Evolutionary conservation across 2,329 filamentous ascomycete species (phyloP), one percentile per base, ranked within the genome.

Genomic region (Beauveria rudraprayagi): DNA sequence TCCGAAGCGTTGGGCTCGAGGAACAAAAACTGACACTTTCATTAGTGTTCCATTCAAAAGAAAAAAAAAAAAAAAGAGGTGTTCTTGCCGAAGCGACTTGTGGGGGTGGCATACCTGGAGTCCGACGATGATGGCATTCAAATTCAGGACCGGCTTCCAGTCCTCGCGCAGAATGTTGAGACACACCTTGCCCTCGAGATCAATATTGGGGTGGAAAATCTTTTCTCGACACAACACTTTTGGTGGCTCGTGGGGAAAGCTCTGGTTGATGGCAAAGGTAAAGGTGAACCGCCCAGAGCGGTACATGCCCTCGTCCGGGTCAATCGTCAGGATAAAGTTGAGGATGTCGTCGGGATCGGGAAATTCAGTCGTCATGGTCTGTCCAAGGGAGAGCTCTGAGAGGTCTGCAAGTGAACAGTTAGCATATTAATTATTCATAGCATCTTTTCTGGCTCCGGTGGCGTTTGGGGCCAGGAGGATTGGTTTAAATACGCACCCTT

Each of bases 161-260:
- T 99, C 94, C 78, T 99, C 94, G 64, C 94, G 82, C 70, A 99
- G 76, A 69, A 99, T 99, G 74, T 99, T 99, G 70, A 99, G 78
- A 79, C 94, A 99, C 65, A 99, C 92, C 72, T 99, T 99, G 68
- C 94, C 94, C 73, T 97, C 91, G 46, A 96, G 83, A 71, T 99
- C 94, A 72, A 99, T 99, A 76, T 99, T 99, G 6, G 94, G 94
- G 73, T 99, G 94, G 78, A 99, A 99, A 69, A 99, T 97, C 81
- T 96, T 97, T 77, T 99, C 91, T 67, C 87, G 89, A 78, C 94
- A 97, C 71, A 90, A 94, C 68, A 99, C 94, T 77, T 97, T 97
- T 22, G 94, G 94, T 65, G 94, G 92, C 73, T 97, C 92, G 77
- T 97, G 94, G 0, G 94, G 94, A 77, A 96, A 99, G 78, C 90